phyloP scores from a whole-genome alignment of 345 rosid genomes.

The Salix caprea region DNA sequence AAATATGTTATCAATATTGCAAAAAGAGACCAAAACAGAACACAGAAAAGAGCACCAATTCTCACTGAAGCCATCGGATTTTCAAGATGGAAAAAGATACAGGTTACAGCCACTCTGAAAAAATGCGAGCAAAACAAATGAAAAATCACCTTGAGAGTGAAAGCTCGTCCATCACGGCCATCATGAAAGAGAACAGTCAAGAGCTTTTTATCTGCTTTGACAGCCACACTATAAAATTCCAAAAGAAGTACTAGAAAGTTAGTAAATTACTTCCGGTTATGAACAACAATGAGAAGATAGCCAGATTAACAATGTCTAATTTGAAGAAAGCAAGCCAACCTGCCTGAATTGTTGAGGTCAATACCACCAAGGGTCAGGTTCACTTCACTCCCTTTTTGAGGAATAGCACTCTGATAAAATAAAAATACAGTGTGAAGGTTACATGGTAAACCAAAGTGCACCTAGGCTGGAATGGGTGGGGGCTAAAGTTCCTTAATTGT shows the following conservation, averaged over 20 bases:
- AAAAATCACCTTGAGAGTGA: constrained; percentile 80
- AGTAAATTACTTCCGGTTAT: constrained; percentile 26
- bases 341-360: constrained; percentile 99
- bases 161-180: constrained; percentile 95
- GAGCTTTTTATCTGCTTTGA: constrained; percentile 91
- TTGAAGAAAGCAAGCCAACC: constrained; percentile 66
- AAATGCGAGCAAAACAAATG: not conserved
- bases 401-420: constrained; percentile 47
- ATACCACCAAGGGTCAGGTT: constrained; percentile 79
- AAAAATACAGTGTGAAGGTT: constrained; percentile 5
- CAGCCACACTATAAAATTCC: constrained; percentile 65
- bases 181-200: constrained; percentile 92
- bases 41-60: not conserved
- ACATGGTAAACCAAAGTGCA: constrained; percentile 4
- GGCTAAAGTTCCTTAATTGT: not conserved
- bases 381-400: constrained; percentile 64
- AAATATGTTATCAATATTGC: not conserved
- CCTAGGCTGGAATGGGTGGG: constrained; percentile 1
- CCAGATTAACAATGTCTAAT: constrained; percentile 9
- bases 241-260: constrained; percentile 19
- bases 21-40: not conserved
- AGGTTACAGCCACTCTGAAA: not conserved
- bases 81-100: not conserved
- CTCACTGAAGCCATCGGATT: not conserved
- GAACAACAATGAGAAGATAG: constrained; percentile 12